Conservation (phyloP, 177 flowering plant genomes). For the Vitis hybrid region DNA sequence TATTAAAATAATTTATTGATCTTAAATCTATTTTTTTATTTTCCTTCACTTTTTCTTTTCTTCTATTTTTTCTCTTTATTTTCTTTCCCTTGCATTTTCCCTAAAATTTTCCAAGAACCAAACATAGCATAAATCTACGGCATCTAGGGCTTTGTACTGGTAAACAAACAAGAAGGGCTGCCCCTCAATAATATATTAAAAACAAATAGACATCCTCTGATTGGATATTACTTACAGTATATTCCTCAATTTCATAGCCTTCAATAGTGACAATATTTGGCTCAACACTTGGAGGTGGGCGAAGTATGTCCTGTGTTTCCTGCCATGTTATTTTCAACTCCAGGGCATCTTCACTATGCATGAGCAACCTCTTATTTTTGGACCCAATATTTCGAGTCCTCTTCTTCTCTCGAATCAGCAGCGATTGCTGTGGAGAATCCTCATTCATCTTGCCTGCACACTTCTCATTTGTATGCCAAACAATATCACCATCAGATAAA, state of each 20-base stretch:
- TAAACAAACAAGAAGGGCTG: background rate
- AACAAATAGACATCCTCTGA: background rate
- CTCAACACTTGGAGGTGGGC: conserved; percentile 73
- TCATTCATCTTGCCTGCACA: conserved; percentile 35
- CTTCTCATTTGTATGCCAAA: conserved; percentile 48
- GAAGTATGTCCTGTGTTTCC: conserved; percentile 94
- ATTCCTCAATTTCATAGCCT: conserved; percentile 88
- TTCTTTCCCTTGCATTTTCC: too few species aligned
- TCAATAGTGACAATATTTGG: conserved; percentile 78
- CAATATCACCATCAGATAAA: conserved; percentile 35
- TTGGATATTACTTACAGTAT: conserved; percentile 58
- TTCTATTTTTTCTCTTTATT: too few species aligned
- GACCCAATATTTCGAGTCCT: conserved; percentile 73
- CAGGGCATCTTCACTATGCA: conserved; percentile 79
- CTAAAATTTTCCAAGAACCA: too few species aligned
- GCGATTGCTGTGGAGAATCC: conserved; percentile 30
- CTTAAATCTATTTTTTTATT: too few species aligned
- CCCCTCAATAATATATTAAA: background rate
- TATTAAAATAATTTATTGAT: too few species aligned
- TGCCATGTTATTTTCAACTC: conserved; percentile 94
- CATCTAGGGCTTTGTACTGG: too few species aligned
- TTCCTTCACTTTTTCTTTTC: too few species aligned
- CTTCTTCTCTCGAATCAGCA: conserved; percentile 57
- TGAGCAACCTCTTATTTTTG: conserved; percentile 79
- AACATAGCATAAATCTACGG: too few species aligned